These are phyloP conservation scores for Exobasidium rhododendri DNA, from an alignment of 1,284 basidiomycete species.

Conservation along the genomic window DNA sequence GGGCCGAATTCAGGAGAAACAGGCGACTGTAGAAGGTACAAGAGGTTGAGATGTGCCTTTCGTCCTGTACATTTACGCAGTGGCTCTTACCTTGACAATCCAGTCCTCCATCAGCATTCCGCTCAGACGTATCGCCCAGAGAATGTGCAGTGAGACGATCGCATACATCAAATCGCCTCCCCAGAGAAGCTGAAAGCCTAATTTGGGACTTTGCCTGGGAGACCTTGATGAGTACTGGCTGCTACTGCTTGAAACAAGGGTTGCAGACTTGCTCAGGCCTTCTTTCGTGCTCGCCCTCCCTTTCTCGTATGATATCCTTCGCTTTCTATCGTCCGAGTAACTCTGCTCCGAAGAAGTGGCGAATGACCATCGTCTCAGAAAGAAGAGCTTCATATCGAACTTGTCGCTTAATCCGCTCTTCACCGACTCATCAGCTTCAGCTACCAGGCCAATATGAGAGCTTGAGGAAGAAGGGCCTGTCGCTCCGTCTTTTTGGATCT, in stretches of 20 bases:
- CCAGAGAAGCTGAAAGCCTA: background rate
- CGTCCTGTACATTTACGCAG: too few species aligned
- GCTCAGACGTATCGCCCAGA: slow-evolving; percentile 27
- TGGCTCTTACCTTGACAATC: slow-evolving; percentile 16
- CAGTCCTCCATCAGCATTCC: slow-evolving; percentile 32
- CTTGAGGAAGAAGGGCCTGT: background rate
- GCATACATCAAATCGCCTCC: slow-evolving; percentile 26
- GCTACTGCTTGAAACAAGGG: background rate
- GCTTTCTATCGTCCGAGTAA: background rate
- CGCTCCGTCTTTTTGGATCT: background rate
- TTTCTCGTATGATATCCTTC: background rate
- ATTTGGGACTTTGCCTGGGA: background rate
- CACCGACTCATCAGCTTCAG: background rate
- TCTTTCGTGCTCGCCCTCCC: background rate
- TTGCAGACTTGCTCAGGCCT: background rate
- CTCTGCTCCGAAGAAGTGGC: background rate
- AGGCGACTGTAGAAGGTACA: too few species aligned
- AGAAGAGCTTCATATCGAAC: background rate
- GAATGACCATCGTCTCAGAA: background rate
- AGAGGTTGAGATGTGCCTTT: too few species aligned
- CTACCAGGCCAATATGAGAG: background rate
- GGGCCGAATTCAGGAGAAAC: too few species aligned
- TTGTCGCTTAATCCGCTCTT: background rate
- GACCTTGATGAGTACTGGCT: background rate
- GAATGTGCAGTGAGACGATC: slow-evolving; percentile 25